Evolutionary conservation across 768 basidiomycete species (phyloP), one percentile per base, ranked within the genome.

Genomic region (Rhizopogon rudus): DNA sequence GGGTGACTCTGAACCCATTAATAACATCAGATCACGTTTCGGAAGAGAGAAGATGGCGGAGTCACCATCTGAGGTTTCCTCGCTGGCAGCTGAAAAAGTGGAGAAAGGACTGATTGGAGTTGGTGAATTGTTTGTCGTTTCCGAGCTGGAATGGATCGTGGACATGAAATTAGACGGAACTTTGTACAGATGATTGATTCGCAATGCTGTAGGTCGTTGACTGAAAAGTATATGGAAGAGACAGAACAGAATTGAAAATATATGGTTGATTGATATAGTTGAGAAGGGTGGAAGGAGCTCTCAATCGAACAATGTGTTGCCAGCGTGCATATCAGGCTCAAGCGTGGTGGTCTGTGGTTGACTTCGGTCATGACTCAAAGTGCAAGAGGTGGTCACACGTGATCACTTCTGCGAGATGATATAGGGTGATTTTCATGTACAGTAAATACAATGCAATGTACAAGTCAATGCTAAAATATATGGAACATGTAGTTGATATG

Each of bases 41-140:
- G 37, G 22, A 42, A 40, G 41, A 14, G 35, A 46, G 7, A 41
- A 51, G 10, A 25, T 40, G 25, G 25, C 45, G 13, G 40, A 16
- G 69, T 59, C 51, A 73, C 72, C 81, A 62, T 83, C 82, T 22
- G 81, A 81, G 22, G 81, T 83, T 22, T 76, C 74, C 40, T 78
- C 78, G n/a, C 79, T 80, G 53, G 68, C 61, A 50, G 60, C 65
- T 50, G 73, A 74, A 57, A 67, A 69, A 6, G 71, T 66, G 9
- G 72, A 74, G 61, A 74, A 73, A 43, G 72, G 72, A 63, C 73
- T 74, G 61, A 73, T 68, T 54, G 64, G 56, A 41, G 69, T 56
- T 44, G 72, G 67, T 6, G 71, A 70, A 49, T 64, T 68, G 56
- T 65, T 62, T 50, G 71, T 71, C 48, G 63, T 60, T 52, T 73